Base-by-base conservation (phyloP, 164 flowering plant genomes). In the Malania oleifera region DNA sequence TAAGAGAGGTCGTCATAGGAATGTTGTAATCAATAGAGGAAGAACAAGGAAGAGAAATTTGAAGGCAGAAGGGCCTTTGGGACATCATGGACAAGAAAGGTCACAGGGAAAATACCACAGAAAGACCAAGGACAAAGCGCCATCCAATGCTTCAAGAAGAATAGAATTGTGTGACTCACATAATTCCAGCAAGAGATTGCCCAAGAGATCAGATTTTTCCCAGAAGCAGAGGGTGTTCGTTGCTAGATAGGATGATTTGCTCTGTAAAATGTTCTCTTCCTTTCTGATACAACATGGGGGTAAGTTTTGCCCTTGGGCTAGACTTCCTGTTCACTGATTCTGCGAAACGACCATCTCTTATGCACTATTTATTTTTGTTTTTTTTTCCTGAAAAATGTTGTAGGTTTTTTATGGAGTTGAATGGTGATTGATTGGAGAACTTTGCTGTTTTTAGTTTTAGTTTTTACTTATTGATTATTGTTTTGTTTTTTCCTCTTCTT, bases 11-110 rank as follows among this genome's bases (percentile, higher is more conserved):
- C 57, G 15, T 44, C 27, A 15, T 2, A 47, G 38, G 47, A 61
- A 53, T 45, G 35, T 12, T 40, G 28, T 39, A 12, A 13, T 41
- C 17, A 20, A 40, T 31, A 65, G 73, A 56, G 57, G 66, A 51
- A 56, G 58, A 18, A 29, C 44, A 44, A 65, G 68, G 55, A 28
- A 59, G 19, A 26, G 3, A 7, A 51, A 22, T 50, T 45, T 37
- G 47, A 54, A 59, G 43, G 56, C 0, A 54, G 55, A 35, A 23
- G 20, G 43, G 10, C 44, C 47, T 52, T 55, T 20, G 2, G 50
- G 69, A 50, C 60, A 67, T 49, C 25, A 44, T 58, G 37, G 11
- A 40, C 56, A 50, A 57, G 73, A 41, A 28, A 70, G 62, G 13
- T 40, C 63, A 38, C 56, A 6, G 18, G 58, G 68, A 34, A 61